phyloP scores from a whole-genome alignment of 768 basidiomycete species.

The Gymnopilus junonius region DNA sequence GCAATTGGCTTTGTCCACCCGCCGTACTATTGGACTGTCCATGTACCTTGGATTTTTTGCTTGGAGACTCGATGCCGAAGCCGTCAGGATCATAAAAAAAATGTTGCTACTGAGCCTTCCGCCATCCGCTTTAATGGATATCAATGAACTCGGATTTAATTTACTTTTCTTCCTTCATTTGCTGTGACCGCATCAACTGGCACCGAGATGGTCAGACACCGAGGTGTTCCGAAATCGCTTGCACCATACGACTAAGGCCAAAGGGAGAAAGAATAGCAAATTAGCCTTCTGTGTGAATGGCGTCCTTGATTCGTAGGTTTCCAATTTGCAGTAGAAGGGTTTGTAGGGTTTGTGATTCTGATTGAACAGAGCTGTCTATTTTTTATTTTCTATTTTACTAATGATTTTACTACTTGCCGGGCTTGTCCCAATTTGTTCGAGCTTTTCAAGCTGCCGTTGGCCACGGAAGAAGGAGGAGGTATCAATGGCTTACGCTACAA shows the following conservation, averaged over 20 bases:
- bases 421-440: too few relatives aligned
- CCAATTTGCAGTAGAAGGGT: too few relatives aligned
- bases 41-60: not conserved
- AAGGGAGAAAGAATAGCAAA: not conserved
- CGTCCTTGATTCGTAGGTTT: too few relatives aligned
- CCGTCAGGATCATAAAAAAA: not conserved
- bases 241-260: not conserved
- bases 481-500: too few relatives aligned
- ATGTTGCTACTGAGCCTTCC: conserved; percentile 16
- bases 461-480: too few relatives aligned
- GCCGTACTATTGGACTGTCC: not conserved
- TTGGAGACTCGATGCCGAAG: not conserved
- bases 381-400: too few relatives aligned
- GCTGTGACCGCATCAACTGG: conserved; percentile 15
- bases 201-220: conserved; percentile 15
- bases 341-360: too few relatives aligned
- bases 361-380: too few relatives aligned
- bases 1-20: conserved; percentile 1
- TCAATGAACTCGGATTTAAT: conserved; percentile 23
- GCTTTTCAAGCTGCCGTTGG: too few relatives aligned
- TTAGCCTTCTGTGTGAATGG: not conserved
- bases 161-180: conserved; percentile 6
- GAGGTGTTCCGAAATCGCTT: conserved; percentile 17
- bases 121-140: conserved; percentile 25
- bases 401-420: too few relatives aligned